Percentiles rank a stretch among this genome's conserved stretches.
Conservation (phyloP, 169 alveolate genomes). For the Plasmodium relictum region DNA sequence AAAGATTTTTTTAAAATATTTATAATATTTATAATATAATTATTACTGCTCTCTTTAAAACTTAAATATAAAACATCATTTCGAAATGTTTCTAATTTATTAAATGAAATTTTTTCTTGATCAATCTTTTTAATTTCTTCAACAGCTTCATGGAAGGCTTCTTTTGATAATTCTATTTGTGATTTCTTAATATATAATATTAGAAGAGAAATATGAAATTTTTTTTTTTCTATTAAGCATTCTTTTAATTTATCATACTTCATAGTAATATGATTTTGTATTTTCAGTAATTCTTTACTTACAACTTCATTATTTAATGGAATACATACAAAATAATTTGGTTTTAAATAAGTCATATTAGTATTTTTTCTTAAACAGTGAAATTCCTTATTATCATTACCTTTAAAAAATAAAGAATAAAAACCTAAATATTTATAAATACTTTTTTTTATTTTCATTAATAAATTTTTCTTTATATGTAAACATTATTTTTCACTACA, state of each 20-base stretch:
- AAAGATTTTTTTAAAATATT: constrained; percentile 25
- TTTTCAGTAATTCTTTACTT: constrained; percentile 39
- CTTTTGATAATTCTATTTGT: constrained; percentile 38
- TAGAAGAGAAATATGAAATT: constrained; percentile 68
- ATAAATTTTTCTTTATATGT: neutral
- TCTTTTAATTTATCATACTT: constrained; percentile 55
- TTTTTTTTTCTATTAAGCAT: constrained; percentile 50
- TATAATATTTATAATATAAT: constrained; percentile 7
- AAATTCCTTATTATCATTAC: neutral
- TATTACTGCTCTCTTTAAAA: constrained; percentile 30
- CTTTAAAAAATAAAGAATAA: neutral
- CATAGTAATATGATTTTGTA: constrained; percentile 48
- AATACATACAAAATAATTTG: constrained; percentile 64
- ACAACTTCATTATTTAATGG: constrained; percentile 22
- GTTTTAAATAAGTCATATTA: constrained; percentile 30
- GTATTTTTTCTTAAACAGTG: constrained; percentile 2
- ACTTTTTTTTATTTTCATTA: constrained; percentile 13
- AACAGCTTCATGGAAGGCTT: constrained; percentile 65
- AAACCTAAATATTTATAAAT: neutral
- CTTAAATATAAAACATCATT: constrained; percentile 66
- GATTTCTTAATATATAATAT: constrained; percentile 44
- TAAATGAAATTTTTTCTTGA: constrained; percentile 20
- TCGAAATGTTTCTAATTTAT: constrained; percentile 55
- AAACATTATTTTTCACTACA: too few species aligned
- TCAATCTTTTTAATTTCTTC: constrained; percentile 29